Evolutionary conservation across 768 basidiomycete species (phyloP).

Genomic region (Calocera viscosa): DNA sequence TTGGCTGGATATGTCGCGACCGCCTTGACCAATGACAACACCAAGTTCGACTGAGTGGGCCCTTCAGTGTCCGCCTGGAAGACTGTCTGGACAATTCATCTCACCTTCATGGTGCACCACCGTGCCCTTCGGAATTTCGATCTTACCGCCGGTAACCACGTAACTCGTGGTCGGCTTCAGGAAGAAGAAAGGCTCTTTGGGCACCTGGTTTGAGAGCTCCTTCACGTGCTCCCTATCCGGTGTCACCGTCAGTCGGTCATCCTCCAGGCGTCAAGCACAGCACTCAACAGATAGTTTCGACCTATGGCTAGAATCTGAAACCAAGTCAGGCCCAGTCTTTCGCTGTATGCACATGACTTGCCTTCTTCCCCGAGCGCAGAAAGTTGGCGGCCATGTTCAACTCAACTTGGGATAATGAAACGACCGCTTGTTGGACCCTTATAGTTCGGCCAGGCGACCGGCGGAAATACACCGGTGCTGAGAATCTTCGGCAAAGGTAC

Average conservation of each 20-base stretch:
- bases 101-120: slow-evolving; percentile 84
- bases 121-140: slow-evolving; percentile 79
- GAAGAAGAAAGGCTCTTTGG: slow-evolving; percentile 97
- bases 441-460: too few species aligned
- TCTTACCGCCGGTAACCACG: slow-evolving; percentile 54
- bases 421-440: too few species aligned
- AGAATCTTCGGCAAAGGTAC: too few species aligned
- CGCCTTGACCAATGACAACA: slow-evolving; percentile 82
- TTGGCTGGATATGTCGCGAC: slow-evolving; percentile 63
- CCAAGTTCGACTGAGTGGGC: slow-evolving; percentile 73
- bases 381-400: neutral
- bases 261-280: neutral
- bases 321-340: neutral
- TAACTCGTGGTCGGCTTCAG: slow-evolving; percentile 93
- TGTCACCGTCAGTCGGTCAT: neutral
- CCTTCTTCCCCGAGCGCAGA: slow-evolving; percentile 4
- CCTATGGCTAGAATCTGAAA: slow-evolving; percentile 86
- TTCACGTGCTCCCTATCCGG: slow-evolving; percentile 55
- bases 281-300: slow-evolving; percentile 58
- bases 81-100: neutral
- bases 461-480: neutral
- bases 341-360: neutral
- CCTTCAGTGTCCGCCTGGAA: neutral
- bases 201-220: slow-evolving; percentile 78
- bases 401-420: neutral